These are phyloP conservation scores for Pythium aristosporum DNA, from an alignment of 352 stramenopile species.

Conservation along the genomic window DNA sequence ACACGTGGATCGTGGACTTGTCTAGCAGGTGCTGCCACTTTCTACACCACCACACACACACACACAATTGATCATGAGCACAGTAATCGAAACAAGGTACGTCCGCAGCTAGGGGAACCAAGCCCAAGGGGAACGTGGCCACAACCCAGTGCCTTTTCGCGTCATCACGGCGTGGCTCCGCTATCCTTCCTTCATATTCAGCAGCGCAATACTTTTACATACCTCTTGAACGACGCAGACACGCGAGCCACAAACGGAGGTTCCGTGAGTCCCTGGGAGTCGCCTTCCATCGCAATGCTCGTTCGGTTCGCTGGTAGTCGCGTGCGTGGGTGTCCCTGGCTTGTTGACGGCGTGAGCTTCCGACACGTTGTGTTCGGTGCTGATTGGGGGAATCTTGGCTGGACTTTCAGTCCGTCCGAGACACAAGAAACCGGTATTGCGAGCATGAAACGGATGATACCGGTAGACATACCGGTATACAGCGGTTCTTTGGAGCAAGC, in stretches of 20 bases:
- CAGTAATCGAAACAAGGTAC: background rate
- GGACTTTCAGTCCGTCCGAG: slow-evolving; percentile 13
- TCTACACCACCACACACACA: slow-evolving; percentile 36
- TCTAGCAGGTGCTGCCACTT: slow-evolving; percentile 98
- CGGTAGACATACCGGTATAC: background rate
- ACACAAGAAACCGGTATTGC: slow-evolving; percentile 2
- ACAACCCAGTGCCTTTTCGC: background rate
- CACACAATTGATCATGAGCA: background rate
- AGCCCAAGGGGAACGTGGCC: background rate
- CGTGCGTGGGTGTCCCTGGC: background rate
- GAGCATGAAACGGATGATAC: background rate
- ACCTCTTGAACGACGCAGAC: slow-evolving; percentile 79
- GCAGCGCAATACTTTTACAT: background rate
- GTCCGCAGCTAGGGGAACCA: background rate
- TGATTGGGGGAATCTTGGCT: slow-evolving; percentile 32
- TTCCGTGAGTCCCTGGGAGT: slow-evolving; percentile 38
- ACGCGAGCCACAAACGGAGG: slow-evolving; percentile 79
- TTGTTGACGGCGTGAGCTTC: slow-evolving; percentile 16
- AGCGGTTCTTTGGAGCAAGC: background rate
- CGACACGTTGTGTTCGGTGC: slow-evolving; percentile 19
- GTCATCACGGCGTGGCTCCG: too few relatives aligned
- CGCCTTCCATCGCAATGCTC: slow-evolving; percentile 18
- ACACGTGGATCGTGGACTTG: slow-evolving; percentile 96
- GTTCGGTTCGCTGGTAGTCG: background rate
- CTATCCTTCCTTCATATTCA: too few relatives aligned